Percentiles rank a stretch among this genome's conserved stretches.
Evolutionary conservation across 805 yeast species (phyloP).

Genomic region (Millerozyma acaciae): DNA sequence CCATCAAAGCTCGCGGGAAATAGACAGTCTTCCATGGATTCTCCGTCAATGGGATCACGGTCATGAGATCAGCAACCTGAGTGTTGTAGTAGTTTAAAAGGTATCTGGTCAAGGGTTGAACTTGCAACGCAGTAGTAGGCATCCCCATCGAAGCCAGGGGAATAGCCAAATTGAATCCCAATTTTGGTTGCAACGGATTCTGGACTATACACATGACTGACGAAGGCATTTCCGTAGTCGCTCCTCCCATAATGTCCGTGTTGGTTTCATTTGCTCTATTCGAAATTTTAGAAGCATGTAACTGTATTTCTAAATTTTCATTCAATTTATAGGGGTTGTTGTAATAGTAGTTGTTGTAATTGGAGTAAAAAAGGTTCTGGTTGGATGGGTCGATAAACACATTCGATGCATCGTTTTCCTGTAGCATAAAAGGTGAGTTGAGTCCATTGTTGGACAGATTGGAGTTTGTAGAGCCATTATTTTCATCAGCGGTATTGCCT

Average conservation of each 20-base stretch:
- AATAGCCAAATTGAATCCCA: slow-evolving; percentile 38
- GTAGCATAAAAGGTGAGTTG: slow-evolving; percentile 15
- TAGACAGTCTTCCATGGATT: slow-evolving; percentile 90
- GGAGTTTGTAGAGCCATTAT: slow-evolving; percentile 5
- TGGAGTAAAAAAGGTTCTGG: slow-evolving; percentile 36
- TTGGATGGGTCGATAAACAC: slow-evolving; percentile 29
- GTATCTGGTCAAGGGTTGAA: slow-evolving; percentile 69
- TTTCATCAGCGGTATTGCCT: slow-evolving; percentile 3
- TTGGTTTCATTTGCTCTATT: slow-evolving; percentile 24
- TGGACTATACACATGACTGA: slow-evolving; percentile 49
- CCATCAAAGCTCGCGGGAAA: slow-evolving; percentile 76
- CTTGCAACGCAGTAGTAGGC: slow-evolving; percentile 59
- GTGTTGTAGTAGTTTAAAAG: slow-evolving; percentile 67
- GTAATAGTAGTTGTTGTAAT: slow-evolving; percentile 35
- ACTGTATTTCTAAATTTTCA: slow-evolving; percentile 38
- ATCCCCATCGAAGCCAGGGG: slow-evolving; percentile 30
- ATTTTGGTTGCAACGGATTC: slow-evolving; percentile 35
- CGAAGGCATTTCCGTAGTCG: slow-evolving; percentile 47
- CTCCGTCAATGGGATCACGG: slow-evolving; percentile 64
- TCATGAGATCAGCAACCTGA: slow-evolving; percentile 76
- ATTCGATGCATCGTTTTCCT: slow-evolving; percentile 10
- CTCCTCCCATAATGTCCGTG: slow-evolving; percentile 34
- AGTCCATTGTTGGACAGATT: slow-evolving; percentile 9
- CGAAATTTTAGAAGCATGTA: slow-evolving; percentile 34
- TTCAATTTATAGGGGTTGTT: slow-evolving; percentile 37